Evolutionary conservation across 2,329 filamentous ascomycete genomes (phyloP), one percentile per base, ranked within the genome.

Genomic region (Pestalotiopsis sp.): DNA sequence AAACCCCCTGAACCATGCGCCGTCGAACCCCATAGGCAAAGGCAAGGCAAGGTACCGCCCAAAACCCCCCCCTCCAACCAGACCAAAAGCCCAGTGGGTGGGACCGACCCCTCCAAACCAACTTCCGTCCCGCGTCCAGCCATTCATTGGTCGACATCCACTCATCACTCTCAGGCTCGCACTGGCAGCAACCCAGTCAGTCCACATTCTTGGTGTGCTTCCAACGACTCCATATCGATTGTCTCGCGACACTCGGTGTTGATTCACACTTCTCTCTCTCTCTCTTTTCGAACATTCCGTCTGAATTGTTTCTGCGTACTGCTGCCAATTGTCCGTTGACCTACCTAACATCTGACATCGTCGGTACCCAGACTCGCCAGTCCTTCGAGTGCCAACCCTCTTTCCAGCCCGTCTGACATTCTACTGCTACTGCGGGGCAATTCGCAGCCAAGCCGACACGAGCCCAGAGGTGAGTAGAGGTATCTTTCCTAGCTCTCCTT

Each of bases 401-500:
- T 17, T 14, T 35, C 13, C 56, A n/a, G 24, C 35, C 56, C 22
- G 56, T 35, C 56, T 24, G 14, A 14, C 17, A 20, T 52, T 20
- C 44, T 52, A 35, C 30, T 9, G 6, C 58, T 44, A 9, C 65
- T 66, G 65, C 65, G 65, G 65, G 65, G 65, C 65, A 66, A 66
- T 60, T 55, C 30, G 13, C 26, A 44, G 38, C 9, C 64, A 24
- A 44, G 26, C 64, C 56, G 40, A 35, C 64, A 59, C 64, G 14
- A 40, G 35, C 38, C 56, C n/a, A 66, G 44, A 52, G 44, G 44
- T 52, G 6, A n/a, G 57, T 70, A 73, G 70, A 73, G 70, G 69
- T 69, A 64, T 65, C 67, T 26, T 65, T 55, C 44, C 58, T 63
- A 58, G 44, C 44, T 67, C 72, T 67, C 67, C 56, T 35, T 35